A percentile compares a stretch with the other conserved stretches of the same genome.
phyloP scores from a whole-genome alignment of 768 basidiomycete species.

The Tylopilus plumbeoviolaceoides region DNA sequence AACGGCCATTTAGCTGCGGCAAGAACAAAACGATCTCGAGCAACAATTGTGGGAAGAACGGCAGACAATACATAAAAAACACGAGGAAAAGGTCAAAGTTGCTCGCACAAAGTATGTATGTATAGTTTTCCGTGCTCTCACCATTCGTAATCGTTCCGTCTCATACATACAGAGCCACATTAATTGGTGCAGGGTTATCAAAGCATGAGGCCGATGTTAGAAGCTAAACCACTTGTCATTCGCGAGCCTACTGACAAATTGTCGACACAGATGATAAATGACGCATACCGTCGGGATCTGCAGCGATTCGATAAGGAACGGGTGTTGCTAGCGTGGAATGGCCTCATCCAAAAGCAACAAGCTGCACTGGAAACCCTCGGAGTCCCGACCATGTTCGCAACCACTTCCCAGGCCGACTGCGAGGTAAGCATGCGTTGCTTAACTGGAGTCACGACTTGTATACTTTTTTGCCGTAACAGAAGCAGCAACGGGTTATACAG shows the following conservation, averaged over 20 bases:
- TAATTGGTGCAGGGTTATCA: conserved; percentile 63
- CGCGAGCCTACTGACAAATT: conserved; percentile 9
- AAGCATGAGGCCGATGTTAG: conserved; percentile 53
- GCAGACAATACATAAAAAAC: conserved; percentile 53
- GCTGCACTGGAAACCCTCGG: conserved; percentile 50
- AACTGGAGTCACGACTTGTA: background rate
- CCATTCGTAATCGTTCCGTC: conserved; percentile 1
- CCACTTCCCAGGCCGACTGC: conserved; percentile 43
- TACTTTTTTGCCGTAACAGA: conserved; percentile 35
- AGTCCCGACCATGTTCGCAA: conserved; percentile 71
- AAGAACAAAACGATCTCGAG: conserved; percentile 70
- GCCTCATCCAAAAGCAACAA: conserved; percentile 70
- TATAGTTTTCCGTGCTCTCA: background rate
- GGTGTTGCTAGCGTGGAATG: conserved; percentile 72
- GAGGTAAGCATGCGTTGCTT: conserved; percentile 43
- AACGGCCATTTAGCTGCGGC: conserved; percentile 49
- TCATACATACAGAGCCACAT: conserved; percentile 46
- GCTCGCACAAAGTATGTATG: conserved; percentile 58
- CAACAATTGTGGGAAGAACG: conserved; percentile 66
- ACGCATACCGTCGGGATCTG: conserved; percentile 61
- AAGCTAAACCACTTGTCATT: conserved; percentile 6
- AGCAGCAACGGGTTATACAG: conserved; percentile 66
- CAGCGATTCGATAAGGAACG: conserved; percentile 66
- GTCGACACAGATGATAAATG: conserved; percentile 62
- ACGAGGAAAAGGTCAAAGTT: conserved; percentile 68